Base-by-base conservation (phyloP, 2,329 filamentous ascomycete genomes). In the Diaporthe amygdali region DNA sequence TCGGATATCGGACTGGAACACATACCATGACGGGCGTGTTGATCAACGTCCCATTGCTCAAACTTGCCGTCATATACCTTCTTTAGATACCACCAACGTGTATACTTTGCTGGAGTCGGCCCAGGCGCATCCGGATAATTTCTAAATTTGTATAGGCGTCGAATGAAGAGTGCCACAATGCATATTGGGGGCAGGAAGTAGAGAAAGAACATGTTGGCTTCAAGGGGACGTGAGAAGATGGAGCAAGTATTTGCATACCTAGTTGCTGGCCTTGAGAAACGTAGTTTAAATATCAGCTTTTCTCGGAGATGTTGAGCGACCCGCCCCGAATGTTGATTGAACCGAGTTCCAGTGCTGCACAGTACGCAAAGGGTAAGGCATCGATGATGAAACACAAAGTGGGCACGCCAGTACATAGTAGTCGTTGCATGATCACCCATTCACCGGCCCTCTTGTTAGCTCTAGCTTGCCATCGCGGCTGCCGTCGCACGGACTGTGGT, bases 21-120 rank as follows among this genome's bases (percentile, higher is more conserved):
- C 61, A 20, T 37, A 66, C 46, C 61, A 39, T 66, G 61, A 25
- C 61, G 61, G 5, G 61, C 30, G 30, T 52, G 46, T 51, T 66
- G 61, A 15, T 52, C 46, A 7, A 66, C 30, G 15, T 66, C 34
- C 46, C 61, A 66, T 22, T 32, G 30, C 32, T 52, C 30, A 9
- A 66, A 66, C 5, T 66, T 51, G 61, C 61, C 46, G 6, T 32
- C 34, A 9, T 52, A 52, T 9, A 52, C 46, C 34, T 52, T 66
- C 32, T 39, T 51, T 20, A 41, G 8, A n/a, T 52, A 66, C 63
- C 63, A 66, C 47, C 47, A 52, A 15, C 34, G 32, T 5, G 46
- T 22, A 14, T 22, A 66, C 22, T 30, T 66, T 3, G 32, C 63
- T 2, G n/a, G 2, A 0, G 46, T 10, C 15, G 47, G 63, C 2